Evolutionary conservation across 257 asterid genomes (phyloP).

Genomic region (Gentiana straminea): DNA sequence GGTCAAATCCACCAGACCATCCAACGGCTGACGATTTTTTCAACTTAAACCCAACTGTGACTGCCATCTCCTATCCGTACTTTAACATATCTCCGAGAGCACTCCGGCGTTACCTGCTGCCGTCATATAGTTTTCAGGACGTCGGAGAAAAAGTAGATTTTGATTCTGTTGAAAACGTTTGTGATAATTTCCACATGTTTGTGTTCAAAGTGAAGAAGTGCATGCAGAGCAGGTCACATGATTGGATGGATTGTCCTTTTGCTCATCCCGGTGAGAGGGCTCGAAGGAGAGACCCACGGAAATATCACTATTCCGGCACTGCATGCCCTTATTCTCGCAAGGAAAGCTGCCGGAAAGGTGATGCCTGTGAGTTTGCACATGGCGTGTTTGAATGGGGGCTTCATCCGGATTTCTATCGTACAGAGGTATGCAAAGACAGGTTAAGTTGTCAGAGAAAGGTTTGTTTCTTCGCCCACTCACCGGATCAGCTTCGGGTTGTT

Average conservation of each 20-base stretch:
- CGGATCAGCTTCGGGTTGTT: constrained; percentile 55
- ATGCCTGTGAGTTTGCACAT: constrained; percentile 66
- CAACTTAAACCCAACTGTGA: constrained; percentile 25
- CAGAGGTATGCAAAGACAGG: constrained; percentile 87
- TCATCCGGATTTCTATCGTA: constrained; percentile 80
- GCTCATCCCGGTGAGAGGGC: constrained; percentile 92
- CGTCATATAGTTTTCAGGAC: constrained; percentile 28
- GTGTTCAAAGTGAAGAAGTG: constrained; percentile 75
- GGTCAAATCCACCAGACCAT: constrained; percentile 28
- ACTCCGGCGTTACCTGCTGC: constrained; percentile 52
- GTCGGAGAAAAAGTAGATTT: constrained; percentile 13
- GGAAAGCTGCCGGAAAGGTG: constrained; percentile 56
- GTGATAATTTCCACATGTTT: constrained; percentile 80
- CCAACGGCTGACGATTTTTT: constrained; percentile 21
- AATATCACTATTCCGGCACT: constrained; percentile 59
- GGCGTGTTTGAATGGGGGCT: constrained; percentile 92
- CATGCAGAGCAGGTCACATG: constrained; percentile 67
- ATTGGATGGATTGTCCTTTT: constrained; percentile 91
- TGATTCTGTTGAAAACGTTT: constrained; percentile 35
- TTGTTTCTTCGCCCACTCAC: constrained; percentile 87
- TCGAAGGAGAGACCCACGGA: constrained; percentile 81
- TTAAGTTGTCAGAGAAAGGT: constrained; percentile 49
- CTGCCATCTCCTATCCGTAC: constrained; percentile 12
- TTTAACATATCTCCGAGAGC: constrained; percentile 14
- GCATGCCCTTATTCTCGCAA: constrained; percentile 74